Conservation (phyloP, 208 protist genomes). For the Acanthamoeba culbertsoni region DNA sequence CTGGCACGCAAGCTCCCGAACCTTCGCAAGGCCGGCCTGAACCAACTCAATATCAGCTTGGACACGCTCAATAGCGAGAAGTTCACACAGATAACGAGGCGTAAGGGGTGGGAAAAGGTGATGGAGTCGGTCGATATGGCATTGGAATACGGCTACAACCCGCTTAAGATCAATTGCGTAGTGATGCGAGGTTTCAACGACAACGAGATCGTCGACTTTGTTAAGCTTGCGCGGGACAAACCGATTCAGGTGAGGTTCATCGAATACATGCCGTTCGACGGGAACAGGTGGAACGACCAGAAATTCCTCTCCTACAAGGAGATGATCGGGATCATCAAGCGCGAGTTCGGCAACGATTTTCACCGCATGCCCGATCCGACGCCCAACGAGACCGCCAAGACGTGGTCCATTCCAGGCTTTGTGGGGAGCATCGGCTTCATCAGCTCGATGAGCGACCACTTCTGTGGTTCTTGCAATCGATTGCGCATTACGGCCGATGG, state of each 20-base stretch:
- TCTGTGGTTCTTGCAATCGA: constrained; percentile 86
- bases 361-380: background rate
- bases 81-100: constrained; percentile 79
- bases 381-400: constrained; percentile 79
- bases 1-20: constrained; percentile 72
- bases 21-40: constrained; percentile 75
- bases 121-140: constrained; percentile 70
- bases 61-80: constrained; percentile 81
- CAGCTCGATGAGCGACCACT: constrained; percentile 86
- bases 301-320: constrained; percentile 79
- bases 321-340: constrained; percentile 74
- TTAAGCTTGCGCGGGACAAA: constrained; percentile 73
- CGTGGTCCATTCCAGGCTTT: constrained; percentile 59
- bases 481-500: constrained; percentile 85
- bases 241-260: constrained; percentile 85
- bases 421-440: constrained; percentile 83
- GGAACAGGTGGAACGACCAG: constrained; percentile 81
- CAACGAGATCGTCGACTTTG: constrained; percentile 73
- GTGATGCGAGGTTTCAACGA: constrained; percentile 83
- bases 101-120: constrained; percentile 68
- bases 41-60: constrained; percentile 82
- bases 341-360: constrained; percentile 24
- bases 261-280: constrained; percentile 88
- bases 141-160: constrained; percentile 43
- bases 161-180: constrained; percentile 85